phyloP scores from a whole-genome alignment of 768 basidiomycete species.

The Tricholomella constricta region DNA sequence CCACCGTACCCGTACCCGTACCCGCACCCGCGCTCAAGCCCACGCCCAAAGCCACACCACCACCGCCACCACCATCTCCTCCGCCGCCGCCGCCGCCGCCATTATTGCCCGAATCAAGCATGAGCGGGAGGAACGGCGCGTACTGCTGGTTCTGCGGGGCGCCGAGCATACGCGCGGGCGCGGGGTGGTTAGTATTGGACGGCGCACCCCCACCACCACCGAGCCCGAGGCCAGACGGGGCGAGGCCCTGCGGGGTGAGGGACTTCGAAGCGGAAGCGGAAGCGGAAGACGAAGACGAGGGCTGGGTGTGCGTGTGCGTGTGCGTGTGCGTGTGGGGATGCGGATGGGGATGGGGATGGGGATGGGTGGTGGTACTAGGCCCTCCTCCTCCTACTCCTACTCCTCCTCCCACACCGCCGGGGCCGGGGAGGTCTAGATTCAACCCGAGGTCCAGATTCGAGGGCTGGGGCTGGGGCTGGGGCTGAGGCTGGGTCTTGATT shows the following conservation, averaged over 20 bases:
- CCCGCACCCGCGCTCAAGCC: too few relatives aligned
- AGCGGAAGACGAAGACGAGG: too few relatives aligned
- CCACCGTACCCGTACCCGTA: slow-evolving; percentile 35
- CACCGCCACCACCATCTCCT: background rate
- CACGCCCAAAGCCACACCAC: too few relatives aligned
- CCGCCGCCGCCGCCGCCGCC: background rate
- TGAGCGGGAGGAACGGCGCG: slow-evolving; percentile 56
- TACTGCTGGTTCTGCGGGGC: slow-evolving; percentile 13
- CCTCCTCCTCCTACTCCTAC: too few relatives aligned
- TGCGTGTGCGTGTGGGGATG: too few relatives aligned
- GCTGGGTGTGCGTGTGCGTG: too few relatives aligned
- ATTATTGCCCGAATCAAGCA: background rate
- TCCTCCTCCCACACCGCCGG: background rate
- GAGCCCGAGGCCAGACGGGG: background rate
- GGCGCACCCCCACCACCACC: too few relatives aligned
- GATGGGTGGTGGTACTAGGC: too few relatives aligned
- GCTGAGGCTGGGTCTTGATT: background rate
- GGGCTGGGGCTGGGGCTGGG: background rate
- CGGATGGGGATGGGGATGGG: background rate
- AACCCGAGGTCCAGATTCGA: background rate
- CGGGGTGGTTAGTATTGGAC: too few relatives aligned
- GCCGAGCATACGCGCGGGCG: background rate
- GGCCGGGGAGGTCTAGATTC: background rate
- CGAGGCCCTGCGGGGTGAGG: background rate
- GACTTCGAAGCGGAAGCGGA: too few relatives aligned